Evolutionary conservation across 139 green algal species (phyloP).

Genomic region (Auxenochlorella pyrenoidosa): DNA sequence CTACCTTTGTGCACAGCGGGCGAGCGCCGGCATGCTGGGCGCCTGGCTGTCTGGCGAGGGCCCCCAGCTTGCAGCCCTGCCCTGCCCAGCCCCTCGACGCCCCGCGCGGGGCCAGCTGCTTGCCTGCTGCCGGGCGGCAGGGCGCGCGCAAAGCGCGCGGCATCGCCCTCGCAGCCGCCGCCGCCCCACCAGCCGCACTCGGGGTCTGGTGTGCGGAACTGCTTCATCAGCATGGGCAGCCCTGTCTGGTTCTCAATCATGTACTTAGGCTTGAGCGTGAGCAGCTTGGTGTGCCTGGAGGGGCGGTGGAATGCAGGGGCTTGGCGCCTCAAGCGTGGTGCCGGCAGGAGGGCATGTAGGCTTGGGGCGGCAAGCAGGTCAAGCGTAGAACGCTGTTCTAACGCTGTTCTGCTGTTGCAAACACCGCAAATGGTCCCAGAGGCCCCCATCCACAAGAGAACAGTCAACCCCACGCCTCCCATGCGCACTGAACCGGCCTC

Average conservation of each 20-base stretch:
- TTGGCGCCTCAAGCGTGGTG: neutral
- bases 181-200: neutral
- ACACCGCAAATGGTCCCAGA: no score
- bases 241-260: constrained; percentile 88
- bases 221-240: constrained; percentile 83
- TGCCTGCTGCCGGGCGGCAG: constrained; percentile 40
- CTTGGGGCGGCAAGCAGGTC: neutral
- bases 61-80: neutral
- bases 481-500: no score
- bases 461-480: no score
- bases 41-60: no score
- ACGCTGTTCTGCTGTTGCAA: no score
- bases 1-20: neutral
- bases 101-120: neutral
- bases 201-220: constrained; percentile 73
- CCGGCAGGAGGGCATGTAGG: neutral
- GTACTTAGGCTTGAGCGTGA: constrained; percentile 89
- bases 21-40: no score
- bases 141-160: constrained; percentile 65
- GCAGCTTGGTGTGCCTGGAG: constrained; percentile 64
- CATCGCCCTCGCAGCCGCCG: neutral
- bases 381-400: no score
- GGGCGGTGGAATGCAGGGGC: neutral
- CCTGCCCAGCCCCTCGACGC: neutral
- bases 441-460: no score